phyloP scores from a whole-genome alignment of 1,284 basidiomycete species.

The Salmacisia buchloeana region DNA sequence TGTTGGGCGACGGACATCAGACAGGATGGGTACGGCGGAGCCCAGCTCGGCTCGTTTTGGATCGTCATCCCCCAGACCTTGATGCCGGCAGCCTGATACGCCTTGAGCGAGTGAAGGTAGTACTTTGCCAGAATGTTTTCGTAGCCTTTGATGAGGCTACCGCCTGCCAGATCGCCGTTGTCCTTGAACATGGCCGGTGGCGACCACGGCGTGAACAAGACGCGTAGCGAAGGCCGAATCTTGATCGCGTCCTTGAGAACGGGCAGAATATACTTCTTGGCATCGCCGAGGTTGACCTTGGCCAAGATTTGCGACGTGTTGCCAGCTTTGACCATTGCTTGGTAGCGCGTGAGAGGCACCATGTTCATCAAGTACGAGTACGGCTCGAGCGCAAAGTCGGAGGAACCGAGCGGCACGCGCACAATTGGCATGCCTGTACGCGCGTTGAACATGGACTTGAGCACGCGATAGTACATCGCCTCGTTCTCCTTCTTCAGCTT shows the following conservation, averaged over 20 bases:
- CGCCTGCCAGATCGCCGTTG: conserved; percentile 27
- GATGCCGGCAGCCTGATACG: conserved; percentile 19
- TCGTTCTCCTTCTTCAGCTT: conserved; percentile 19
- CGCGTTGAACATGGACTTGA: conserved; percentile 32
- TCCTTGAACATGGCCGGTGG: conserved; percentile 38
- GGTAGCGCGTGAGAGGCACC: neutral
- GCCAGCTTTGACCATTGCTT: neutral
- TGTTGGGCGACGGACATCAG: conserved; percentile 20
- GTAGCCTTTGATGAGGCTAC: conserved; percentile 20
- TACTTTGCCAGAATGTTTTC: conserved; percentile 27
- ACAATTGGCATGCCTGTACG: conserved; percentile 28
- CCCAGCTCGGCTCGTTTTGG: conserved; percentile 34
- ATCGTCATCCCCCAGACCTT: conserved; percentile 28
- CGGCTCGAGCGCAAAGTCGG: conserved; percentile 21
- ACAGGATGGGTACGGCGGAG: conserved; percentile 28
- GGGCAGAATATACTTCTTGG: conserved; percentile 28
- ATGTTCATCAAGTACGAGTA: neutral
- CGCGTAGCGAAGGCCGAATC: conserved; percentile 26
- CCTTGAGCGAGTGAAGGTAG: conserved; percentile 20
- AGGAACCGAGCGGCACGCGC: conserved; percentile 29
- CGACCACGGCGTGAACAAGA: conserved; percentile 29
- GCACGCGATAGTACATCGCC: conserved; percentile 19
- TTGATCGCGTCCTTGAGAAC: conserved; percentile 24
- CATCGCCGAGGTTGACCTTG: conserved; percentile 17
- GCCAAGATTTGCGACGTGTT: neutral